Conservation (phyloP, 2,329 filamentous ascomycete species). For the Pseudopithomyces chartarum region DNA sequence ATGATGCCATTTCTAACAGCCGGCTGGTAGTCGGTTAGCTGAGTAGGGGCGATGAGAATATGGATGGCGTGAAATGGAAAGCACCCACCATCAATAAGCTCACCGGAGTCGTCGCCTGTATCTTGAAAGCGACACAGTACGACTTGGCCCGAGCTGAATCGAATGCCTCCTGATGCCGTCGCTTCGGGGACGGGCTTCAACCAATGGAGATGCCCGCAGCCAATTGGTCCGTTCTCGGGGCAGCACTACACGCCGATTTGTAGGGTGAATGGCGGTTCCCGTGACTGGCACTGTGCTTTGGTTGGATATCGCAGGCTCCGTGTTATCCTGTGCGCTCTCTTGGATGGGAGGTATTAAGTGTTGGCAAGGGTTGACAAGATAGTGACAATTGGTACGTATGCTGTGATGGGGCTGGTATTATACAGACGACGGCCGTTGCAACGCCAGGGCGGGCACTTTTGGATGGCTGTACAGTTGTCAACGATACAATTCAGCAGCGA, state of each 20-base stretch:
- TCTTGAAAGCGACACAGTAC: slow-evolving; percentile 37
- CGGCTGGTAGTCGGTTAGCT: slow-evolving; percentile 18
- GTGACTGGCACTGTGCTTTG: slow-evolving; percentile 33
- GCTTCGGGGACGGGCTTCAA: slow-evolving; percentile 35
- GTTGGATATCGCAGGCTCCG: slow-evolving; percentile 17
- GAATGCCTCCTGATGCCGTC: slow-evolving; percentile 23
- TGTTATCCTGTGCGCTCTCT: slow-evolving; percentile 12
- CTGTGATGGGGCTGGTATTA: slow-evolving; percentile 19
- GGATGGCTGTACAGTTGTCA: slow-evolving; percentile 35
- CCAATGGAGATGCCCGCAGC: slow-evolving; percentile 30
- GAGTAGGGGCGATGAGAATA: neutral
- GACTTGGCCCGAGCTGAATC: slow-evolving; percentile 38
- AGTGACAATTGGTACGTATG: slow-evolving; percentile 19
- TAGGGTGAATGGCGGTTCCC: slow-evolving; percentile 38
- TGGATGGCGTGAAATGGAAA: neutral
- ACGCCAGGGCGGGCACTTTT: slow-evolving; percentile 22
- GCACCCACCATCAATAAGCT: slow-evolving; percentile 37
- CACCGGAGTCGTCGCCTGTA: slow-evolving; percentile 39
- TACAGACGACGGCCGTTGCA: slow-evolving; percentile 27
- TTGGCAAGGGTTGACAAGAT: slow-evolving; percentile 32
- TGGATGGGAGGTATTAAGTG: slow-evolving; percentile 23
- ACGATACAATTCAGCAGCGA: slow-evolving; percentile 17
- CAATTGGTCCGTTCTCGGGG: slow-evolving; percentile 38
- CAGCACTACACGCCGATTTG: slow-evolving; percentile 31
- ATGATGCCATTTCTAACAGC: slow-evolving; percentile 76